Conservation (phyloP, 75 land plant species). For the Adiantum capillusveneris region DNA sequence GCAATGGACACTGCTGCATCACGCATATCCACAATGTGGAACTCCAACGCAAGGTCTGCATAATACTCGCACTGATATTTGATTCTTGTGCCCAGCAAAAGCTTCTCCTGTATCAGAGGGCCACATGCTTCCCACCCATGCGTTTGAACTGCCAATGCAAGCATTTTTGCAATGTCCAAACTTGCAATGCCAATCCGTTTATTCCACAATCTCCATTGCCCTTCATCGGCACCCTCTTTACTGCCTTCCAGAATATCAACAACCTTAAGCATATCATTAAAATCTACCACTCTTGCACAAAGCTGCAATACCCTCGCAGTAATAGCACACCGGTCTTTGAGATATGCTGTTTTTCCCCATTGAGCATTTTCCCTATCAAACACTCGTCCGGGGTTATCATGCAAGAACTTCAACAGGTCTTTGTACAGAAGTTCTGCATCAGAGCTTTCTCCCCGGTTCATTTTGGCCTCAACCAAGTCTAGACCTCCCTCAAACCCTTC, state of each 20-base stretch:
- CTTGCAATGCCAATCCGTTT: not conserved
- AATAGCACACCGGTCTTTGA: conserved; percentile 4
- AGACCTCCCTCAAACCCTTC: too few relatives aligned
- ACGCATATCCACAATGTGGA: too few relatives aligned
- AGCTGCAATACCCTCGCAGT: conserved; percentile 6
- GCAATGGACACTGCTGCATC: too few relatives aligned
- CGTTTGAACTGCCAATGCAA: conserved; percentile 10
- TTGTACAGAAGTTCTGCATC: too few relatives aligned
- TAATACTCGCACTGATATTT: conserved; percentile 3
- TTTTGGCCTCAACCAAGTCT: too few relatives aligned
- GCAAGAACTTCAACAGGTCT: too few relatives aligned
- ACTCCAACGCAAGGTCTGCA: too few relatives aligned
- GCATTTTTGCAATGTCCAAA: conserved; percentile 6
- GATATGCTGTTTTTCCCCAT: not conserved
- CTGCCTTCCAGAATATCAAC: conserved; percentile 4
- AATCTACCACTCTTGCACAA: conserved; percentile 9
- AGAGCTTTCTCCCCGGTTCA: too few relatives aligned
- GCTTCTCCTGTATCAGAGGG: not conserved
- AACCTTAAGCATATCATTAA: conserved; percentile 7
- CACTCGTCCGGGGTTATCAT: too few relatives aligned
- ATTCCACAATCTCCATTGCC: not conserved
- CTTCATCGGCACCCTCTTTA: not conserved
- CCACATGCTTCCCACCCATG: conserved; percentile 19
- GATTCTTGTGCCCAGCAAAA: not conserved
- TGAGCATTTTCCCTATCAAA: not conserved